These are phyloP conservation scores for Hypoxylon intermedium DNA, from an alignment of 495 filamentous ascomycete species.

Conservation along the genomic window DNA sequence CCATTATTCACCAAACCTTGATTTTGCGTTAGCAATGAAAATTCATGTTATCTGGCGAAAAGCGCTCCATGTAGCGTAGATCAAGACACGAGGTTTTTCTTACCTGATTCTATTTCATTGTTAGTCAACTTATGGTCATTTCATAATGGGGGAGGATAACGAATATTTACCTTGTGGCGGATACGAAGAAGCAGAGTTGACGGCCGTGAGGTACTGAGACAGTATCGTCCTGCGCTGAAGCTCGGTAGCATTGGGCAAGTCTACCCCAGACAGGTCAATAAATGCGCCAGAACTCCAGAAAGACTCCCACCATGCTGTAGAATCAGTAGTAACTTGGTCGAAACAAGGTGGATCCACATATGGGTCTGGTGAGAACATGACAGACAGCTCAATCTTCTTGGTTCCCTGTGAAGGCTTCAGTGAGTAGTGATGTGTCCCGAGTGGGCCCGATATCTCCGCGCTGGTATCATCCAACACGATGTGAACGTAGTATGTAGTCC, in stretches of 20 bases:
- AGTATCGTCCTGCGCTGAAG: conserved; percentile 60
- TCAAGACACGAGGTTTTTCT: conserved; percentile 35
- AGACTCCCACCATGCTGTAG: conserved; percentile 48
- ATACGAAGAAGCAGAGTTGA: conserved; percentile 53
- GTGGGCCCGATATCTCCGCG: conserved; percentile 46
- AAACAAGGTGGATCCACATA: conserved; percentile 4
- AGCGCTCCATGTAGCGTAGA: too few species aligned
- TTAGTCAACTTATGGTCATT: conserved; percentile 20
- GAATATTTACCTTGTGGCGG: conserved; percentile 48
- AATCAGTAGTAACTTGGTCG: conserved; percentile 11
- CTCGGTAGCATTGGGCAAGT: conserved; percentile 50
- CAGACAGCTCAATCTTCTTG: conserved; percentile 39
- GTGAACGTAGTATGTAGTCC: conserved; percentile 52
- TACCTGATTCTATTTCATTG: conserved; percentile 36
- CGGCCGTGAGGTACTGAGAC: conserved; percentile 59
- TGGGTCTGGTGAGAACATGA: conserved; percentile 43
- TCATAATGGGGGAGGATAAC: background rate
- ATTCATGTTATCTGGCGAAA: too few species aligned
- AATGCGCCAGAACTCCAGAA: conserved; percentile 59
- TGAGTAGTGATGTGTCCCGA: conserved; percentile 54
- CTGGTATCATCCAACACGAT: conserved; percentile 48
- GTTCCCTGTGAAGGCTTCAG: conserved; percentile 37
- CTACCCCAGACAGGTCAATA: conserved; percentile 50
- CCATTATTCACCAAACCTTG: conserved; percentile 62
- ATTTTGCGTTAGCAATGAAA: conserved; percentile 5